Base-by-base conservation (phyloP, 1,284 basidiomycete species). In the Fistulina hepatica region DNA sequence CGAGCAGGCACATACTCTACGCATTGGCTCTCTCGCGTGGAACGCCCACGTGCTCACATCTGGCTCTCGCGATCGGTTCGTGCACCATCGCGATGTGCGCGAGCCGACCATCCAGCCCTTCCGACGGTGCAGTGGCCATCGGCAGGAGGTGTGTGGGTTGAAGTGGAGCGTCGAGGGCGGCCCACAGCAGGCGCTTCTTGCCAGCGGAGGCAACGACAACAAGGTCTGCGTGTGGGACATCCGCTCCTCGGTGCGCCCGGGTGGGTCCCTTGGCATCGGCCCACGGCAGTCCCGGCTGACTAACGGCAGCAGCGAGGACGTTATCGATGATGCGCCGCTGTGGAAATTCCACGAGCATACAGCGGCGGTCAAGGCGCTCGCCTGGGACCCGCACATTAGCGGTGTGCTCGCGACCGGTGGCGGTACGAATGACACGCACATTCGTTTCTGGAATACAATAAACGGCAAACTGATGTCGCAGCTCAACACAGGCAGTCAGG, bases 151-250 rank as follows among this genome's bases (percentile, higher is more conserved):
- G 3, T 98, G 95, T 54, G 94, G 95, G 1, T 64, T 98, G 32
- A 83, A 89, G 44, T 98, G 93, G 94, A 93, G 85, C 50, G 28
- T 31, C 15, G 72, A 77, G 36, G 68, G 66, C 8, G 71, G 67
- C 0, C 63, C 59, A 2, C 61, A 69, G 36, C 67, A 69, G 5
- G 81, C 82, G 36, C 80, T 78, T 47, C 72, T 98, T 2, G 94
- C 94, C 4, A 91, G 85, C 45, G 94, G 95, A 2, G 94, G 94
- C 0, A 98, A 98, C 59, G 95, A 98, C 62, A 98, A 98, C 63
- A 94, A 95, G 63, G 82, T 98, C 7, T 91, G 90, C 50, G 89
- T 98, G 39, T 98, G 94, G 91, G 91, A 95, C 50, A 52, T 84
- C 41, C 62, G 81, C 17, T 78, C 79, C 3, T 72, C 73, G 3